Evolutionary conservation across 108 stramenopile genomes (phyloP).

Genomic region (Skeletonema potamos): DNA sequence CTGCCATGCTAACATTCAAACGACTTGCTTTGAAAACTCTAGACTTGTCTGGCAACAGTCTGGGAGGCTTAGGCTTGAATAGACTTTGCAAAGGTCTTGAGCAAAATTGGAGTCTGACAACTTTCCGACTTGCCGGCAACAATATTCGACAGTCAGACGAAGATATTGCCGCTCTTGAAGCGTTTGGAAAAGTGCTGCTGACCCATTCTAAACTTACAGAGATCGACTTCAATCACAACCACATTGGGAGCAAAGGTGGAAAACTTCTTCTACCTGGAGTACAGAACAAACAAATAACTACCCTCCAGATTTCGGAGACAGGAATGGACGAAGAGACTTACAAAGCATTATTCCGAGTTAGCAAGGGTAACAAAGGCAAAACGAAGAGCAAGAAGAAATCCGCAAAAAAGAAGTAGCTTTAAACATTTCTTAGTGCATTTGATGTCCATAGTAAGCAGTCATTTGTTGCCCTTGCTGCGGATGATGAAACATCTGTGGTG

Average conservation of each 20-base stretch:
- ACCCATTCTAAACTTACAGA: conserved; percentile 16
- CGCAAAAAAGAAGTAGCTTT: conserved; percentile 23
- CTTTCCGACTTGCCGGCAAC: conserved; percentile 50
- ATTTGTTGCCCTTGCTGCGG: conserved; percentile 12
- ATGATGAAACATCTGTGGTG: conserved; percentile 17
- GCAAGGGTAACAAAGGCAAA: not conserved
- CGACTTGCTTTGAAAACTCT: conserved; percentile 29
- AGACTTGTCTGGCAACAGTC: conserved; percentile 42
- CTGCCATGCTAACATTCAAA: conserved; percentile 48
- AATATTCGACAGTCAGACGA: conserved; percentile 31
- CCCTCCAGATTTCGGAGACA: conserved; percentile 24
- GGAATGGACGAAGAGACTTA: conserved; percentile 25
- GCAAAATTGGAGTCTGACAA: conserved; percentile 35
- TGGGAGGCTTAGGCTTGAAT: conserved; percentile 40
- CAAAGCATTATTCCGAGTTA: conserved; percentile 22
- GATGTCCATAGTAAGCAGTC: conserved; percentile 9
- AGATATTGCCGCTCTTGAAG: conserved; percentile 28
- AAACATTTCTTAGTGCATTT: not conserved
- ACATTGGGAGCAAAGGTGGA: conserved; percentile 43
- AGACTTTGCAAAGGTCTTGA: conserved; percentile 40
- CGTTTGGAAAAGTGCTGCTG: conserved; percentile 31
- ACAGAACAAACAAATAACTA: conserved; percentile 23
- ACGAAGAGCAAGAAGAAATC: conserved; percentile 33
- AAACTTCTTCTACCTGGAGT: conserved; percentile 15
- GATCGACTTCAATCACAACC: conserved; percentile 56